These are phyloP conservation scores for Candida xiaguanensis DNA, from an alignment of 805 yeast species.

Conservation along the genomic window DNA sequence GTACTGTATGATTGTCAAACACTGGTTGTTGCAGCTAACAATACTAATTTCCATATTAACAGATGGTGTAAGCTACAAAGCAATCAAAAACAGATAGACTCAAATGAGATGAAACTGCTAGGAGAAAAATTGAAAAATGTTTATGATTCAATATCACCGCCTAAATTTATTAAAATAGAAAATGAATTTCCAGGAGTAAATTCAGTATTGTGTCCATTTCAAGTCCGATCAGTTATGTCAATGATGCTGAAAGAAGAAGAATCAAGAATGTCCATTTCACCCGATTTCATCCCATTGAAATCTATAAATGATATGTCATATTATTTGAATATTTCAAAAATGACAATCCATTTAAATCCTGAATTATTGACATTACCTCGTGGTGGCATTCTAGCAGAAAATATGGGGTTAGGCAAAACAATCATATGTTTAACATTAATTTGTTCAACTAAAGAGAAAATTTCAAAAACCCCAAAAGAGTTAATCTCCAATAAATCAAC, in stretches of 20 bases:
- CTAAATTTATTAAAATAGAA: too few relatives aligned
- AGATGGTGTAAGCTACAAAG: constrained; percentile 23
- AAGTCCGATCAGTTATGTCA: constrained; percentile 54
- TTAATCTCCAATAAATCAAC: constrained; percentile 5
- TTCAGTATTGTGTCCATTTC: constrained; percentile 54
- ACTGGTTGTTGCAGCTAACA: neutral
- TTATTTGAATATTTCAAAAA: constrained; percentile 33
- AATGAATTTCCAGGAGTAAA: constrained; percentile 38
- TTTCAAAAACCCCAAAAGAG: constrained; percentile 41
- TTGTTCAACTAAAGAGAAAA: constrained; percentile 51
- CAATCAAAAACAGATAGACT: neutral
- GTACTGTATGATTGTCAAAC: neutral
- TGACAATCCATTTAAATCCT: constrained; percentile 32
- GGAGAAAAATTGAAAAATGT: constrained; percentile 22
- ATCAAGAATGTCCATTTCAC: constrained; percentile 28
- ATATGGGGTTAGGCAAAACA: constrained; percentile 68
- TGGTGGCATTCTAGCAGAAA: constrained; percentile 64
- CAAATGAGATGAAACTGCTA: constrained; percentile 4
- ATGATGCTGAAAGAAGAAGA: constrained; percentile 54
- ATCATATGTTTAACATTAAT: constrained; percentile 56
- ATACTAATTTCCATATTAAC: constrained; percentile 20
- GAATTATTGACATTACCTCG: constrained; percentile 45
- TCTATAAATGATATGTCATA: constrained; percentile 11
- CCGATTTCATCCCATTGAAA: constrained; percentile 26
- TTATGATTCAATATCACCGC: constrained; percentile 33